Percentiles rank a stretch among this genome's conserved stretches.
phyloP scores from a whole-genome alignment of 257 asterid species.

The Solanum habrochaites region DNA sequence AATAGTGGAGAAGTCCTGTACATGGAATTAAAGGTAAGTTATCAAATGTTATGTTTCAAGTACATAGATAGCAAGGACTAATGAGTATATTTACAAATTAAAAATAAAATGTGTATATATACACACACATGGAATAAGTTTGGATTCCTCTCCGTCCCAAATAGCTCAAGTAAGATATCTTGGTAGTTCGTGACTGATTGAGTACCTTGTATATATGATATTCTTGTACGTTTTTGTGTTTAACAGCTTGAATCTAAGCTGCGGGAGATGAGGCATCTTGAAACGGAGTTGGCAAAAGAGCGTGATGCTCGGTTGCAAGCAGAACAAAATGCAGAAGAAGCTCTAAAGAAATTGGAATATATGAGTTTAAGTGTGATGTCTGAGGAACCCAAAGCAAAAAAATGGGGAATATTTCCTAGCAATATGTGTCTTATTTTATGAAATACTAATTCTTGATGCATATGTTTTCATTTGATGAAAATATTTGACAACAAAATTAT shows the following conservation, averaged over 20 bases:
- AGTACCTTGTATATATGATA: no score
- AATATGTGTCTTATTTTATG: background rate
- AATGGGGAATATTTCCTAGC: no score
- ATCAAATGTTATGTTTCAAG: no score
- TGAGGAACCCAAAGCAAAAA: background rate
- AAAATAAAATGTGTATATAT: no score
- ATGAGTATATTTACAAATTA: no score
- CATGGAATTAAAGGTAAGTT: conserved; percentile 21
- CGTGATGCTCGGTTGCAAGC: background rate
- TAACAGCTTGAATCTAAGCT: conserved; percentile 18
- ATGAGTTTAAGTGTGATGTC: background rate
- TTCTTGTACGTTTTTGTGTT: background rate
- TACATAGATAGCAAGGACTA: no score
- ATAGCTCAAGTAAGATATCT: no score
- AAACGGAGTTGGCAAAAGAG: conserved; percentile 10
- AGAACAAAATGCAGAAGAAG: no score
- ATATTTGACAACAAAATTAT: no score
- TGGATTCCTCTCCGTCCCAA: no score
- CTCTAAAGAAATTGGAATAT: background rate
- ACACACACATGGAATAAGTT: no score
- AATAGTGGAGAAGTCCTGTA: conserved; percentile 43
- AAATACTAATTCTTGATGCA: background rate
- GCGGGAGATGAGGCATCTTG: background rate
- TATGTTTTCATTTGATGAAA: background rate
- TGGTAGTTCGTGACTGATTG: no score